Percentiles rank a stretch among this genome's conserved stretches.
phyloP scores from a whole-genome alignment of 305 asterid species.

The Fraxinus velutina region DNA sequence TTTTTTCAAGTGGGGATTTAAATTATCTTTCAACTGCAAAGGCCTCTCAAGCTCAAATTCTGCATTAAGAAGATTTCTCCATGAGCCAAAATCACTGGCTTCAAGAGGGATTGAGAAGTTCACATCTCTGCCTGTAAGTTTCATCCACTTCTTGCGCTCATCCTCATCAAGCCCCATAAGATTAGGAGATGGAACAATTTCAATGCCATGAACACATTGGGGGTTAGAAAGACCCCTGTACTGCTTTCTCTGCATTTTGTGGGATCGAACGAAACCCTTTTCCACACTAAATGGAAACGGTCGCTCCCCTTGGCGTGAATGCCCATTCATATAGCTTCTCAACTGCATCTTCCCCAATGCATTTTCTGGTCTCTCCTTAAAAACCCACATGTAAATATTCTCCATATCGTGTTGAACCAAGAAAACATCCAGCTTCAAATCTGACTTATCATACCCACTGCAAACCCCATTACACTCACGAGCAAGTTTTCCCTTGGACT shows the following conservation, averaged over 20 bases:
- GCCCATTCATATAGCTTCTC: constrained; percentile 90
- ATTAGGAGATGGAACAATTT: constrained; percentile 63
- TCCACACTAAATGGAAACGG: constrained; percentile 84
- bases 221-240: constrained; percentile 90
- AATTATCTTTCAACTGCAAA: constrained; percentile 37
- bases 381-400: constrained; percentile 96
- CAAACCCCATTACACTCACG: constrained; percentile 64
- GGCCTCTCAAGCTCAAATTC: constrained; percentile 72
- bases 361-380: constrained; percentile 80
- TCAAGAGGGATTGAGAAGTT: constrained; percentile 62
- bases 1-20: constrained; percentile 53
- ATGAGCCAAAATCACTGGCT: constrained; percentile 70
- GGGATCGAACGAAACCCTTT: constrained; percentile 79
- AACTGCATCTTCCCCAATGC: constrained; percentile 94
- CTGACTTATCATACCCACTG: constrained; percentile 73
- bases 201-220: constrained; percentile 88
- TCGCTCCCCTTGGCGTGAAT: constrained; percentile 85
- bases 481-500: constrained; percentile 61
- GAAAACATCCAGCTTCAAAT: constrained; percentile 70
- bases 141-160: constrained; percentile 74
- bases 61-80: constrained; percentile 75
- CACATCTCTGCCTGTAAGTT: constrained; percentile 67
- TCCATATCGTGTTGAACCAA: constrained; percentile 97
- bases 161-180: constrained; percentile 56
- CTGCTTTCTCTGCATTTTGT: constrained; percentile 86